Evolutionary conservation across 768 basidiomycete species (phyloP), one percentile per base, ranked within the genome.

Genomic region (Lactarius deliciosus): DNA sequence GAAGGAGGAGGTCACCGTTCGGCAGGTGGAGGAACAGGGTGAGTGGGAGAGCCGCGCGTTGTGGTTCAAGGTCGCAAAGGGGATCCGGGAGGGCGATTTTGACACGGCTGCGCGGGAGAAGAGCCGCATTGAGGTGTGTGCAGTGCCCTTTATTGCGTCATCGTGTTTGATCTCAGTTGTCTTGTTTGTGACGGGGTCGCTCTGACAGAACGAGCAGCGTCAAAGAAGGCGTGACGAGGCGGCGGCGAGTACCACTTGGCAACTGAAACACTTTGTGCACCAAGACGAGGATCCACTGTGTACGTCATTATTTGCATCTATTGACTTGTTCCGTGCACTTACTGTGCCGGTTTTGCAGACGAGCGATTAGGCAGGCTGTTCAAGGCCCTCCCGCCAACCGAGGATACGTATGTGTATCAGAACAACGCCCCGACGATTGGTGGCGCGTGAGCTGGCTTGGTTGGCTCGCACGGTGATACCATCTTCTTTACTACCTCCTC

Each of bases 21-120:
- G 77, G n/a, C 78, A 84, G 0, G 74, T 89, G 6, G 83, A 85
- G 64, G 80, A 82, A 65, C 87, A 90, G 78, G 83, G 83, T n/a
- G 87, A 90, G 72, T 94, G 86, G 81, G 96, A 99, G 81, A 94
- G 89, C 65, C 81, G 96, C 71, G 82, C 82, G 72, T 79, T 97
- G 66, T 98, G 96, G 96, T 76, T 79, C 68, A 81, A 83, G 57
- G 96, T 98, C 28, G 89, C 95, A 25, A 91, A 90, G 75, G 96
- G 96, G 16, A 98, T 98, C 66, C 79, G 90, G 63, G 90, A 89
- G 65, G 91, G 92, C 16, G 93, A 98, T 73, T 98, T 94, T 74
- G 96, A 99, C 60, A 78, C 81, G n/a, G 96, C 96, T 4, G 89
- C 89, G 66, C 80, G 77, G 70, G 96, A 95, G 75, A 98, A 99